Percentiles rank a stretch among this genome's conserved stretches.
Conservation (phyloP, 176 grass and related monocot species). For the Canna indica region DNA sequence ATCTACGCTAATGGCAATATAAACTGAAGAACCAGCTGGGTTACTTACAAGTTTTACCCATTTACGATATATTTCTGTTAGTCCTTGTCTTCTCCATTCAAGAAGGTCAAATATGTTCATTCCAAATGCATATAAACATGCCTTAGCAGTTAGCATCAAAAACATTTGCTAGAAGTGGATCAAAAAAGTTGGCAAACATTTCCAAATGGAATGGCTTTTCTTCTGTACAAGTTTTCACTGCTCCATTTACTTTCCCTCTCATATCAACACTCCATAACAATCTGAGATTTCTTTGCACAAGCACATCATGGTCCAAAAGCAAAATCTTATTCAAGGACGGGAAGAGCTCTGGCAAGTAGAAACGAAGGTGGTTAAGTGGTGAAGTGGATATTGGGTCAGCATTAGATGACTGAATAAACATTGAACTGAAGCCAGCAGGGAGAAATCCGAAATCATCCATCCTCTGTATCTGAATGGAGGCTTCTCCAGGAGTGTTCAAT, state of each 20-base stretch:
- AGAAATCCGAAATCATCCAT: slow-evolving; percentile 51
- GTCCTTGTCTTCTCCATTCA: slow-evolving; percentile 50
- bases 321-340: slow-evolving; percentile 64
- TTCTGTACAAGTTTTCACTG: slow-evolving; percentile 41
- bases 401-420: slow-evolving; percentile 41
- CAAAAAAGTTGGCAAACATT: slow-evolving; percentile 60
- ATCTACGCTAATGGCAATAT: background rate
- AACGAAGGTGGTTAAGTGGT: slow-evolving; percentile 67
- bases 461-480: slow-evolving; percentile 42
- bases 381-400: slow-evolving; percentile 60
- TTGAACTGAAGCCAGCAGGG: slow-evolving; percentile 47
- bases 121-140: slow-evolving; percentile 64
- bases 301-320: slow-evolving; percentile 88
- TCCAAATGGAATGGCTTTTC: slow-evolving; percentile 33
- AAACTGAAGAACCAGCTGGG: background rate
- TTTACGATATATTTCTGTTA: slow-evolving; percentile 41
- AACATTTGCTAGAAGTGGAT: slow-evolving; percentile 28
- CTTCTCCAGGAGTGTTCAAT: slow-evolving; percentile 44
- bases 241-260: slow-evolving; percentile 61
- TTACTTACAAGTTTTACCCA: slow-evolving; percentile 65
- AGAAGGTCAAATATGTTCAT: slow-evolving; percentile 83
- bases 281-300: slow-evolving; percentile 57
- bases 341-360: slow-evolving; percentile 87
- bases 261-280: slow-evolving; percentile 56
- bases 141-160: slow-evolving; percentile 51